phyloP scores from a whole-genome alignment of 2,329 filamentous ascomycete species.

The Torrubiella hemipterigena region DNA sequence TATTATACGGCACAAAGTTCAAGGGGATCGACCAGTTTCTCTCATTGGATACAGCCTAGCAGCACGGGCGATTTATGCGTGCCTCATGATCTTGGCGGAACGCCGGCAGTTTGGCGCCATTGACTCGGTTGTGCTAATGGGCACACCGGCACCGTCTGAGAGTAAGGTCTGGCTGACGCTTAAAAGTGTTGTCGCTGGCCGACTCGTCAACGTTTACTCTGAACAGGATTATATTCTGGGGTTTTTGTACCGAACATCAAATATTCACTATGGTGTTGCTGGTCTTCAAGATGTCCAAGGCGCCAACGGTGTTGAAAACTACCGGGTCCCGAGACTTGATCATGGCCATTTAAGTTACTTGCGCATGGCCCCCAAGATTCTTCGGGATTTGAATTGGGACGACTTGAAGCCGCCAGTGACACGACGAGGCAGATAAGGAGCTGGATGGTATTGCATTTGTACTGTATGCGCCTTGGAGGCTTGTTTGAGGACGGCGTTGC shows the following conservation, averaged over 20 bases:
- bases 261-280: conserved; percentile 71
- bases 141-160: conserved; percentile 64
- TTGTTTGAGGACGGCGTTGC: too few relatives aligned
- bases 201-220: conserved; percentile 84
- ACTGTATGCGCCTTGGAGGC: too few relatives aligned
- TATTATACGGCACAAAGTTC: conserved; percentile 61
- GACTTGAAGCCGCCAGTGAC: conserved; percentile 34
- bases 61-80: conserved; percentile 73
- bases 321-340: conserved; percentile 53
- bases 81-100: conserved; percentile 68
- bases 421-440: background rate
- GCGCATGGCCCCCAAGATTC: conserved; percentile 51
- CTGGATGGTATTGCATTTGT: background rate
- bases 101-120: conserved; percentile 74
- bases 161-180: conserved; percentile 64
- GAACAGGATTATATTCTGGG: conserved; percentile 79
- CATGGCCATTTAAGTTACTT: conserved; percentile 61
- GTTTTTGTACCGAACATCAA: conserved; percentile 76
- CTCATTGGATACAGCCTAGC: conserved; percentile 75
- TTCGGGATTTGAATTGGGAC: conserved; percentile 58
- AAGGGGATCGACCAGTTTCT: conserved; percentile 71
- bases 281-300: conserved; percentile 66
- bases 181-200: conserved; percentile 66
- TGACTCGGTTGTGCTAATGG: conserved; percentile 77
- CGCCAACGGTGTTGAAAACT: conserved; percentile 54